Evolutionary conservation across 1,139 yeast species (phyloP).

Genomic region (Tardiomyces blankii): DNA sequence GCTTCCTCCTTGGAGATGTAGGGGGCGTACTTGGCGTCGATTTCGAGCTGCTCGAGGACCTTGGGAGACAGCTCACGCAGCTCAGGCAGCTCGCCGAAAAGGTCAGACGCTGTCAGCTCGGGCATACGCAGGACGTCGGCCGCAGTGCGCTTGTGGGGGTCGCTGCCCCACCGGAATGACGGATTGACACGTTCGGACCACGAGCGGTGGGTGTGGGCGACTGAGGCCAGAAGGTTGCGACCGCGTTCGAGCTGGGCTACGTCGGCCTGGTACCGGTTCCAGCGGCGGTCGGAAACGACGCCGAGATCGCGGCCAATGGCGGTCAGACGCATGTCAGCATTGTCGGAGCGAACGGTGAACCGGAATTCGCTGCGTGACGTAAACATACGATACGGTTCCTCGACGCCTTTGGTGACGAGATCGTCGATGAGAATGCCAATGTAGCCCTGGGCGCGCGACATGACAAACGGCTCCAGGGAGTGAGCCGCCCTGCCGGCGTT

Average conservation of each 20-base stretch:
- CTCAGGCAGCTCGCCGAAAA: slow-evolving; percentile 26
- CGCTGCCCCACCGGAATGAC: slow-evolving; percentile 23
- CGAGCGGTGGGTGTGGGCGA: slow-evolving; percentile 40
- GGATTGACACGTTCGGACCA: slow-evolving; percentile 43
- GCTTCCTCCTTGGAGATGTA: slow-evolving; percentile 64
- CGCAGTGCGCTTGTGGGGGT: slow-evolving; percentile 41
- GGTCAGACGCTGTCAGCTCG: slow-evolving; percentile 25
- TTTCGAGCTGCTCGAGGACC: slow-evolving; percentile 50
- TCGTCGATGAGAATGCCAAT: slow-evolving; percentile 92
- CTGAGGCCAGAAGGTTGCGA: slow-evolving; percentile 34
- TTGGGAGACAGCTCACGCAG: slow-evolving; percentile 37
- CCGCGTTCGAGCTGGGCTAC: slow-evolving; percentile 35
- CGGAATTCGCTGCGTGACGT: slow-evolving; percentile 93
- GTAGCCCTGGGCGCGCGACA: slow-evolving; percentile 76
- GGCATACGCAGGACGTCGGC: slow-evolving; percentile 43
- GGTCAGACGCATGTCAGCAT: slow-evolving; percentile 82
- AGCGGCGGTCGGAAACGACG: slow-evolving; percentile 53
- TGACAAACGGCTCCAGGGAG: slow-evolving; percentile 36
- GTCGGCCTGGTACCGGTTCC: slow-evolving; percentile 39
- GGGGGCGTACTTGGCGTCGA: slow-evolving; percentile 77
- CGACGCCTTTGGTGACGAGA: slow-evolving; percentile 88
- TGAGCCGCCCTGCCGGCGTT: slow-evolving; percentile 61
- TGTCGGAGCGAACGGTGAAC: slow-evolving; percentile 81
- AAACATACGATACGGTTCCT: slow-evolving; percentile 97
- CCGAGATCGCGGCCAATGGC: slow-evolving; percentile 57